Percentiles rank a stretch among this genome's conserved stretches.
Evolutionary conservation across 2,329 filamentous ascomycete species (phyloP).

Genomic region (Immersiporthe knoxdaviesiana): DNA sequence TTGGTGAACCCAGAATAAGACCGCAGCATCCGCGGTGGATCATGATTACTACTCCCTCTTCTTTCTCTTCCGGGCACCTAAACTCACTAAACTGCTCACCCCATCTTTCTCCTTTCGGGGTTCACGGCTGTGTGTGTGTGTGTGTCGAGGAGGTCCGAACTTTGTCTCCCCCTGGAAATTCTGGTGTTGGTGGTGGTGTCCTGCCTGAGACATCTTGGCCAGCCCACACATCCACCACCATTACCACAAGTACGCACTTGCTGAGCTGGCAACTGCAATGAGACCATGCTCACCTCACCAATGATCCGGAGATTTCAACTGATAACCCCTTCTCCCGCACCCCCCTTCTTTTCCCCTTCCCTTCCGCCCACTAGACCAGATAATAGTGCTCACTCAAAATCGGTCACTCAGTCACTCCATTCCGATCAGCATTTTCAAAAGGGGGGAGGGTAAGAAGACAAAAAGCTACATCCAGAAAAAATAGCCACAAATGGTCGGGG

Average conservation of each 20-base stretch:
- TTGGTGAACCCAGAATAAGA: neutral
- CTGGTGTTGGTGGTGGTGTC: conserved; percentile 14
- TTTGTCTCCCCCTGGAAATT: neutral
- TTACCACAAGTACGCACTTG: neutral
- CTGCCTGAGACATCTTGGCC: conserved; percentile 26
- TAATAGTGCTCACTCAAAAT: conserved; percentile 23
- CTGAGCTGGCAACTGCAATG: conserved; percentile 10
- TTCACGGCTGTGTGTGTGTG: neutral
- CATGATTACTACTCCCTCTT: neutral
- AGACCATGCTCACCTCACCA: conserved; percentile 20
- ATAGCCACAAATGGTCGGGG: neutral
- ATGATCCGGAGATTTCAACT: neutral
- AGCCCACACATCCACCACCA: conserved; percentile 15
- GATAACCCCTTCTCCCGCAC: too few relatives aligned
- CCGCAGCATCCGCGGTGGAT: neutral
- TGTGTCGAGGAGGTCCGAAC: neutral
- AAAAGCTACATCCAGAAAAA: neutral
- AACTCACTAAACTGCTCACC: neutral
- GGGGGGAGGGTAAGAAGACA: too few relatives aligned
- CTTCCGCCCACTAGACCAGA: conserved; percentile 13
- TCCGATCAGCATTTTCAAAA: too few relatives aligned
- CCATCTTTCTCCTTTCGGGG: neutral
- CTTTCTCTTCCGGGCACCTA: neutral
- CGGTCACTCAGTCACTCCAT: neutral
- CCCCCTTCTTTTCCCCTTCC: neutral